phyloP scores from a whole-genome alignment of 2,329 filamentous ascomycete genomes.

The Sporothrix brunneoviolacea region DNA sequence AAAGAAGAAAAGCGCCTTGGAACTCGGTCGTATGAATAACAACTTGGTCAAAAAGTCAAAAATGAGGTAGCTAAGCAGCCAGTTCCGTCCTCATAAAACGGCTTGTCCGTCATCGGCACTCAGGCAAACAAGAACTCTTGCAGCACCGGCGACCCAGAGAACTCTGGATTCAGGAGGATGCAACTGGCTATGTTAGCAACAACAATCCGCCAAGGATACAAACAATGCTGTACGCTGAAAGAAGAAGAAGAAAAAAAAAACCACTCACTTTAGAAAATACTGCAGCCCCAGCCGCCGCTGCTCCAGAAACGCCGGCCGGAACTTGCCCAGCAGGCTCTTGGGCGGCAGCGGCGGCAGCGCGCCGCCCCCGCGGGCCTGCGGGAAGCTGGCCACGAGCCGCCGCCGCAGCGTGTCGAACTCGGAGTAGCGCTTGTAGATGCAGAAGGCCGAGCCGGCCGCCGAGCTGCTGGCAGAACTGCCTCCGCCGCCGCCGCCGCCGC shows the following conservation, averaged over 20 bases:
- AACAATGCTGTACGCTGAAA: no score
- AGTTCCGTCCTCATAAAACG: no score
- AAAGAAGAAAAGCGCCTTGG: not conserved
- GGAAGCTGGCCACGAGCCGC: slow-evolving; percentile 72
- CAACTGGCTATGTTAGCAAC: slow-evolving; percentile 50
- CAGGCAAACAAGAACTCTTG: slow-evolving; percentile 80
- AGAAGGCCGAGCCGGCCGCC: slow-evolving; percentile 33
- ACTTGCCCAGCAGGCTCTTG: slow-evolving; percentile 84
- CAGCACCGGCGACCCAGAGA: slow-evolving; percentile 81
- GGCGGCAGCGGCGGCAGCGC: slow-evolving; percentile 87
- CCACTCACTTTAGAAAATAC: slow-evolving; percentile 84
- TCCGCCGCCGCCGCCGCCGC: slow-evolving; percentile 26
- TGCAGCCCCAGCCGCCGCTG: slow-evolving; percentile 73
- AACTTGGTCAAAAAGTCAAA: no score
- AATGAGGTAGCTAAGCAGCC: no score
- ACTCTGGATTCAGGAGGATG: slow-evolving; percentile 86
- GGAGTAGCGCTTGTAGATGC: slow-evolving; percentile 71
- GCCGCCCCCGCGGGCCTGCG: slow-evolving; percentile 58
- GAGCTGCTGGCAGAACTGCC: no score
- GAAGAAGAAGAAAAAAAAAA: not conserved
- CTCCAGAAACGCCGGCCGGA: slow-evolving; percentile 79
- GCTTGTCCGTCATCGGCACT: no score
- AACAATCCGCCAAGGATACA: no score
- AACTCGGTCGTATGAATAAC: not conserved
- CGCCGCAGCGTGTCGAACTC: slow-evolving; percentile 82